Conservation (phyloP, 805 yeast genomes). For the Saturnispora gosingensis region DNA sequence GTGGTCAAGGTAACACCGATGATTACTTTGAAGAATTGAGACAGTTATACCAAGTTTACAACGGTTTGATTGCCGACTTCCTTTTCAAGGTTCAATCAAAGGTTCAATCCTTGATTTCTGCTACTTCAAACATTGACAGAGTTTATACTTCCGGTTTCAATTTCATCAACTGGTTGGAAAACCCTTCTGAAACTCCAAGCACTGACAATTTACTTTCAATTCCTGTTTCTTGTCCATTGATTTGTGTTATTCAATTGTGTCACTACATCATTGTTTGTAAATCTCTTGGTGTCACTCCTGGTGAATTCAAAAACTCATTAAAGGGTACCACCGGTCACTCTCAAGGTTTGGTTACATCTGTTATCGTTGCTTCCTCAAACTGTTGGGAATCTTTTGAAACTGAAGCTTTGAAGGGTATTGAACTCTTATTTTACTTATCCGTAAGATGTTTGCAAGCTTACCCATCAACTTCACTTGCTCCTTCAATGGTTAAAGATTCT, state of each 20-base stretch:
- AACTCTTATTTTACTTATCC: slow-evolving; percentile 87
- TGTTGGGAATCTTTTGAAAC: slow-evolving; percentile 78
- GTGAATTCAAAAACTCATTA: slow-evolving; percentile 63
- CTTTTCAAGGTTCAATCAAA: slow-evolving; percentile 59
- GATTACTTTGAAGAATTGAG: slow-evolving; percentile 95
- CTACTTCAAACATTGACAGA: slow-evolving; percentile 71
- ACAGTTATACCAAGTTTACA: slow-evolving; percentile 69
- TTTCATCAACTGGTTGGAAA: slow-evolving; percentile 76
- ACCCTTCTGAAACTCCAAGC: slow-evolving; percentile 82
- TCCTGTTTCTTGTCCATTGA: slow-evolving; percentile 95
- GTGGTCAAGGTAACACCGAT: slow-evolving; percentile 98
- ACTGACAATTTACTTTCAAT: slow-evolving; percentile 80
- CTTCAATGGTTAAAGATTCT: slow-evolving; percentile 85
- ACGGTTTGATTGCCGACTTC: slow-evolving; percentile 64
- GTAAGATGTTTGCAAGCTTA: slow-evolving; percentile 82
- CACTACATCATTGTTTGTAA: slow-evolving; percentile 86
- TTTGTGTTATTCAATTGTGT: slow-evolving; percentile 89
- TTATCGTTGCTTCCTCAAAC: slow-evolving; percentile 74
- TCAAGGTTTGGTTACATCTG: slow-evolving; percentile 87
- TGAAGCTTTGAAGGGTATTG: slow-evolving; percentile 67
- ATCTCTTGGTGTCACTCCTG: slow-evolving; percentile 80
- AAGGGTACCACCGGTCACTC: slow-evolving; percentile 83
- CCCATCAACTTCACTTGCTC: slow-evolving; percentile 92
- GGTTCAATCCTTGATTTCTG: slow-evolving; percentile 57
- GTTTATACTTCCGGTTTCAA: slow-evolving; percentile 92